These are phyloP conservation scores for Russula lepida DNA, from an alignment of 768 basidiomycete genomes.

Conservation along the genomic window DNA sequence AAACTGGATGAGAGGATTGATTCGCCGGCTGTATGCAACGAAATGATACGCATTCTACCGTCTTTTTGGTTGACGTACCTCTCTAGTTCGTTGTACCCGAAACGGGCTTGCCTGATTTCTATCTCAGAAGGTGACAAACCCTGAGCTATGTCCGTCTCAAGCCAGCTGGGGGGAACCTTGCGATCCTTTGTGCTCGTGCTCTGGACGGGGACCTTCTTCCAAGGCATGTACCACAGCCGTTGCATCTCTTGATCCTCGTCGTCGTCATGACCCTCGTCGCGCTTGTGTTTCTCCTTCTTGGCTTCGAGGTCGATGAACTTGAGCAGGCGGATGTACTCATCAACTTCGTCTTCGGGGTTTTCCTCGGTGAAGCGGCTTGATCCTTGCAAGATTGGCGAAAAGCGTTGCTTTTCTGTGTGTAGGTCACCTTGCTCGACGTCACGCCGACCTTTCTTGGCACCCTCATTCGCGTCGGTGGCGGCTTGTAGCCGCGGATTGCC, in stretches of 20 bases:
- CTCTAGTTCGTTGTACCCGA: slow-evolving; percentile 38
- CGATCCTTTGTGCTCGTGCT: slow-evolving; percentile 23
- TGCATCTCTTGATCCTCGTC: slow-evolving; percentile 21
- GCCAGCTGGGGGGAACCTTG: slow-evolving; percentile 34
- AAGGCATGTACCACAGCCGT: slow-evolving; percentile 39
- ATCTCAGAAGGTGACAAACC: slow-evolving; percentile 32
- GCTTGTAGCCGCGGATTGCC: neutral
- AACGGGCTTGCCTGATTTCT: slow-evolving; percentile 27
- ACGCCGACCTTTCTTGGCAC: neutral
- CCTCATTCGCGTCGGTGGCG: neutral
- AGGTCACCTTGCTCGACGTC: slow-evolving; percentile 15
- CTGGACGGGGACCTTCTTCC: slow-evolving; percentile 32
- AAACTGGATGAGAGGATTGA: slow-evolving; percentile 39
- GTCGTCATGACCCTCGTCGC: neutral
- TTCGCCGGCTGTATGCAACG: slow-evolving; percentile 25
- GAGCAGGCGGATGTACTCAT: slow-evolving; percentile 21
- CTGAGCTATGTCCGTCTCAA: slow-evolving; percentile 32
- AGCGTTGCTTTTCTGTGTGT: slow-evolving; percentile 10
- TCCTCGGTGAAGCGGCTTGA: neutral
- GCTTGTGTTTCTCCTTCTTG: slow-evolving; percentile 12
- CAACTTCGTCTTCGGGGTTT: slow-evolving; percentile 8
- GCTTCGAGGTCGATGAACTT: slow-evolving; percentile 20
- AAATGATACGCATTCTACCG: neutral
- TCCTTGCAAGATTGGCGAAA: neutral
- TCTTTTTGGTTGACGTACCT: slow-evolving; percentile 23